Base-by-base conservation (phyloP, 2,329 filamentous ascomycete genomes). In the Colletotrichum cuscutae region DNA sequence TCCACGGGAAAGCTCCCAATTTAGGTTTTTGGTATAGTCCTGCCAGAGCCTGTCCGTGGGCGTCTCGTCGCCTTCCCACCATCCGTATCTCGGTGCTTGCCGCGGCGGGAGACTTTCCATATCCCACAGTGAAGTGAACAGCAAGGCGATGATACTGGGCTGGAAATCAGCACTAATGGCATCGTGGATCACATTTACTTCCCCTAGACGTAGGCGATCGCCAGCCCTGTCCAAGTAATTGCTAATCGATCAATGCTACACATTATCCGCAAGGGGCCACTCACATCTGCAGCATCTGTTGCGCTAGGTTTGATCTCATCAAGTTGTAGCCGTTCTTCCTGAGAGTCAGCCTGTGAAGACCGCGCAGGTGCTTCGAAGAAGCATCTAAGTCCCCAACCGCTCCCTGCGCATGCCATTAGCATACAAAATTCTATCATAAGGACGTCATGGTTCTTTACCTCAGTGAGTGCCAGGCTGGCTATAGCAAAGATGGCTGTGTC, bases 401-500 rank as follows among this genome's bases (percentile, higher is more conserved):
- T 52, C 84, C 84, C 84, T 86, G 42, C 42, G 8, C 19, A 22
- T 28, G 13, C 32, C 35, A 24, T 12, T 11, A 42, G 59, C 22
- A 63, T 57, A 15, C 32, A 63, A n/a, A 22, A 19, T 5, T 8
- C 3, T 37, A 12, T 37, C 24, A 42, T 4, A 11, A 30, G 32
- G 2, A 19, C 9, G n/a, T 22, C 32, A 15, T 7, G 5, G 8
- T 13, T 32, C 9, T 75, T 59, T 79, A 86, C 84, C 80, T 86
- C 85, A 59, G 84, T 82, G 32, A 86, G 76, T 56, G 84, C 84
- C 24, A 86, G 80, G 49, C 82, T 83, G 37, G 84, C 83, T 49
- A 86, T 83, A 1, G 84, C 84, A 66, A 85, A 77, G 76, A 86
- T 83, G 1, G 83, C 83, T 46, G 83, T 82, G 64, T 85, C 84